Evolutionary conservation across 2,329 filamentous ascomycete species (phyloP).

Genomic region (Penicillium sp.): DNA sequence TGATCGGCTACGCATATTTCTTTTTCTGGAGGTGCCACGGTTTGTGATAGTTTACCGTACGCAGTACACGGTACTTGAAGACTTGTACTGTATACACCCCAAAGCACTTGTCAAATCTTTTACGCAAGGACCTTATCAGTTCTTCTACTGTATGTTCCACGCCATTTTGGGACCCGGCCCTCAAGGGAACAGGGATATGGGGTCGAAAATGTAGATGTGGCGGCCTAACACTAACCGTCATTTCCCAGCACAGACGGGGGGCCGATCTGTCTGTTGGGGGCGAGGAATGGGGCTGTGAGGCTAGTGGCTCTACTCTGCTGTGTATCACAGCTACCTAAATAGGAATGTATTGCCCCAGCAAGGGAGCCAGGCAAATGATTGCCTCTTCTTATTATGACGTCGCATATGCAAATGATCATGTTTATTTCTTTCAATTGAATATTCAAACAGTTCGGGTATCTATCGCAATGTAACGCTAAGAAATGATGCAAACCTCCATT

Average conservation of each 20-base stretch:
- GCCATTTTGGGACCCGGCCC: neutral
- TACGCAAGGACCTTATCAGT: neutral
- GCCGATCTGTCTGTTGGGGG: neutral
- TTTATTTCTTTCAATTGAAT: neutral
- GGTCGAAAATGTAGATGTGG: neutral
- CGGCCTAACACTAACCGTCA: neutral
- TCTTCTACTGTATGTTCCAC: neutral
- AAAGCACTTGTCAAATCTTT: neutral
- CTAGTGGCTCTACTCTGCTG: no score
- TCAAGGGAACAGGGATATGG: neutral
- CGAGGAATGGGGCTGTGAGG: neutral
- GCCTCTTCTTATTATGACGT: neutral
- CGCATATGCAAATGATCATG: neutral
- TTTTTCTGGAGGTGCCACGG: neutral
- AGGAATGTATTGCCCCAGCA: neutral
- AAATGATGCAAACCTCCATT: neutral
- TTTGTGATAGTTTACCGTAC: neutral
- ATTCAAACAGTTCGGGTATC: conserved; percentile 1
- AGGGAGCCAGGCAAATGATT: neutral
- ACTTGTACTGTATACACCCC: neutral
- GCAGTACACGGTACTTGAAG: neutral
- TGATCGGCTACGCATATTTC: neutral
- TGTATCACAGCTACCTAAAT: no score
- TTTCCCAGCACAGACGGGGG: neutral
- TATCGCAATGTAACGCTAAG: conserved; percentile 5